Evolutionary conservation across 371 early-diverging fungal genomes (phyloP).

Genomic region (Encephalitozoon intestinalis): DNA sequence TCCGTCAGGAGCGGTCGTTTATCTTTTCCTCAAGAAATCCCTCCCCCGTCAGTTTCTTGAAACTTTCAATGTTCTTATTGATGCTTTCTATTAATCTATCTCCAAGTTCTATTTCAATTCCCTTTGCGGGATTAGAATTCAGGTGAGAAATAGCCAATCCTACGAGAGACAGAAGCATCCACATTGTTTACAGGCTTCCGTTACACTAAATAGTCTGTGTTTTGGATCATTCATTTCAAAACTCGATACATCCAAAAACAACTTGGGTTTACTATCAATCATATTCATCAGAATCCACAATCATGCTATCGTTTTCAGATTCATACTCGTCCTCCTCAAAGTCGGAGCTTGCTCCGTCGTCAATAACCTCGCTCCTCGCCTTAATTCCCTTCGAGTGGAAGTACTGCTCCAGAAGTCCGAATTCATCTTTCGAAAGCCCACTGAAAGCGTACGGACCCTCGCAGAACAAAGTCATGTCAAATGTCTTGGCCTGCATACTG

Average conservation of each 20-base stretch:
- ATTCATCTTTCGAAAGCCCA: conserved; percentile 57
- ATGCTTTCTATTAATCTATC: neutral
- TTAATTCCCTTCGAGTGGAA: conserved; percentile 49
- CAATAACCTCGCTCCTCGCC: conserved; percentile 56
- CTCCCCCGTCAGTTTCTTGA: neutral
- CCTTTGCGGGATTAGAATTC: neutral
- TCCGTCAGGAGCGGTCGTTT: neutral
- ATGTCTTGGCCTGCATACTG: conserved; percentile 57
- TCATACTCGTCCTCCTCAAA: conserved; percentile 30
- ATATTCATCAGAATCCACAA: conserved; percentile 22
- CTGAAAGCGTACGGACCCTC: conserved; percentile 53
- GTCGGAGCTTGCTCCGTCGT: conserved; percentile 34
- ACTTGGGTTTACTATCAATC: neutral
- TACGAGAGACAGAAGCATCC: neutral
- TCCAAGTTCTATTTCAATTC: neutral
- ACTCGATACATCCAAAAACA: neutral
- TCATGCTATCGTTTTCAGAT: conserved; percentile 6
- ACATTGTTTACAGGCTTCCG: neutral
- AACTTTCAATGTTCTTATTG: neutral
- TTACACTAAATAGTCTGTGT: neutral
- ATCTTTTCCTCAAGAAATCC: neutral
- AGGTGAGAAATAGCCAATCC: neutral
- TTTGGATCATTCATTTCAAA: neutral
- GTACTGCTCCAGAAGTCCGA: conserved; percentile 55
- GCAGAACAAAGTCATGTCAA: conserved; percentile 57